A percentile compares a stretch with the other conserved stretches of the same genome.
Conservation (phyloP, 2,329 filamentous ascomycete genomes). For the Aspergillus costaricaensis region DNA sequence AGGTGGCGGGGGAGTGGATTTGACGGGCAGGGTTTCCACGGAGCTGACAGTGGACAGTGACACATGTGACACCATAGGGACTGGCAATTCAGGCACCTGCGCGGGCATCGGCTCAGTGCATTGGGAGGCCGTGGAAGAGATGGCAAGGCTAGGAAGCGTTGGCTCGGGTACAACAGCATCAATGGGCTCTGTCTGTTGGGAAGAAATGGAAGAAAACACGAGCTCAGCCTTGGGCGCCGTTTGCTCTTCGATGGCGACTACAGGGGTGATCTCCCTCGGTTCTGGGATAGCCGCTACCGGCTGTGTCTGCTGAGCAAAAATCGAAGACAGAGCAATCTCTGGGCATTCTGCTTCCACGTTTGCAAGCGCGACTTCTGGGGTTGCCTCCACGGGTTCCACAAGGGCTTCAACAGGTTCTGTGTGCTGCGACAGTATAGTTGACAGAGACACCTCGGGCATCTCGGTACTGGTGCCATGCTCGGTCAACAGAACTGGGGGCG, state of each 20-base stretch:
- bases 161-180: conserved; percentile 23
- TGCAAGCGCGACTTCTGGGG: conserved; percentile 19
- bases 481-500: conserved; percentile 17
- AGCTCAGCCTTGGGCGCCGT: conserved; percentile 12
- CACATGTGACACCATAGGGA: conserved; percentile 33
- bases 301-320: not conserved
- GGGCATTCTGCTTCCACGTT: not conserved
- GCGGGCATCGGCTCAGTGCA: conserved; percentile 38
- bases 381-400: conserved; percentile 19
- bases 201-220: conserved; percentile 33
- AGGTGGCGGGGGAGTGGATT: conserved; percentile 33
- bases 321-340: not conserved
- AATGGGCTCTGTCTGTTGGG: conserved; percentile 30
- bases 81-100: conserved; percentile 23
- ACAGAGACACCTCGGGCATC: conserved; percentile 29
- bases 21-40: conserved; percentile 49
- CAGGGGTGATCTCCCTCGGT: not conserved
- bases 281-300: not conserved
- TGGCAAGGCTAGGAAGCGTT: conserved; percentile 24
- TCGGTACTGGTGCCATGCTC: conserved; percentile 23
- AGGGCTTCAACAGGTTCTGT: conserved; percentile 29
- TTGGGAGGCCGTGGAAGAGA: conserved; percentile 32
- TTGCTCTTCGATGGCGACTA: not conserved
- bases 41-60: conserved; percentile 47
- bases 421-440: conserved; percentile 35